These are phyloP conservation scores for Priceomyces medius DNA, from an alignment of 805 yeast genomes.

Conservation along the genomic window DNA sequence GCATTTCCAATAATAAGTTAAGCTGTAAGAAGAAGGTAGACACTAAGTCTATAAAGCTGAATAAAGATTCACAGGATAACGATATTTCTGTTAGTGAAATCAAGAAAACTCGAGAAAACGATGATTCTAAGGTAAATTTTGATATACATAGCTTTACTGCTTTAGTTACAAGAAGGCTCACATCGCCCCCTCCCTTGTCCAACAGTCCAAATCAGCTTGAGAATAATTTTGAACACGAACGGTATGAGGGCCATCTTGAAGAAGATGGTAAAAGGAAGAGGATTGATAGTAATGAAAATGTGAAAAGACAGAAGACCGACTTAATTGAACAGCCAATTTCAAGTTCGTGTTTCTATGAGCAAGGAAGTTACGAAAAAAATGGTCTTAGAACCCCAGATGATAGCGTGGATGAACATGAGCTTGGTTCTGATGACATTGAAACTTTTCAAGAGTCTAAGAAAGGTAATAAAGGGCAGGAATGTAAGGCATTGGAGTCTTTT, in stretches of 20 bases:
- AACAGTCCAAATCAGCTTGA: not conserved
- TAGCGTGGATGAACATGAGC: slow-evolving; percentile 3
- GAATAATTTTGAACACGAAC: not conserved
- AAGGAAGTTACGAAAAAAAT: slow-evolving; percentile 2
- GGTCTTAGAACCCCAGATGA: slow-evolving; percentile 5
- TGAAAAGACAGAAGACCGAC: not conserved
- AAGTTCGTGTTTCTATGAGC: too few relatives aligned
- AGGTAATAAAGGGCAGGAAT: not conserved
- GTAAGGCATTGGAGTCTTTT: not conserved
- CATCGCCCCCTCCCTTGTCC: slow-evolving; percentile 5
- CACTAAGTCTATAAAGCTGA: not conserved
- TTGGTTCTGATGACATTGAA: not conserved
- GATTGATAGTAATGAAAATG: not conserved
- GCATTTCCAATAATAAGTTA: not conserved
- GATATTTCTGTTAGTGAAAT: not conserved
- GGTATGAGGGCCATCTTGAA: not conserved
- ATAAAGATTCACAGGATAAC: not conserved
- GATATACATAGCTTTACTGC: slow-evolving; percentile 30
- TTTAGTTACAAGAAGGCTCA: slow-evolving; percentile 20
- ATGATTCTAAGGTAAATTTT: slow-evolving; percentile 8
- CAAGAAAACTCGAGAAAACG: not conserved
- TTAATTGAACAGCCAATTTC: not conserved
- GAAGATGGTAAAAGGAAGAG: slow-evolving; percentile 6
- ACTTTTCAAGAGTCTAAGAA: not conserved
- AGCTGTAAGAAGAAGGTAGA: not conserved